These are phyloP conservation scores for Nadsonia fulvescens DNA, from an alignment of 805 yeast genomes.

Conservation along the genomic window DNA sequence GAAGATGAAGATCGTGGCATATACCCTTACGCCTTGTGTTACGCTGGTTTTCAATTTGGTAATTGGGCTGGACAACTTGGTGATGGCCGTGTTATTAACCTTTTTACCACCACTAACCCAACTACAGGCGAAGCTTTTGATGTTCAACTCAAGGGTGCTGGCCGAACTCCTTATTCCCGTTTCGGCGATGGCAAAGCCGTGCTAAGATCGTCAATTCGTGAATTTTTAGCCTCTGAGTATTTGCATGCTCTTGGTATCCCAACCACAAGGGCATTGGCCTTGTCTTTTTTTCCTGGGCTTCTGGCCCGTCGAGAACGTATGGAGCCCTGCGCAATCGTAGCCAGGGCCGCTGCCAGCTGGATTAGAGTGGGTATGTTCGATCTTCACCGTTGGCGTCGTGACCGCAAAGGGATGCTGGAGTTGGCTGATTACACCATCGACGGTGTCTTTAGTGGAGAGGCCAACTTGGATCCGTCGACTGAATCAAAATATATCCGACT, in stretches of 20 bases:
- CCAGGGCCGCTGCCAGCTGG: slow-evolving; percentile 77
- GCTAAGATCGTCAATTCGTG: slow-evolving; percentile 70
- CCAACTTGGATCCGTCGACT: slow-evolving; percentile 15
- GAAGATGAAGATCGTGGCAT: slow-evolving; percentile 22
- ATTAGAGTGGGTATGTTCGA: slow-evolving; percentile 80
- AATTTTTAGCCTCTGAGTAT: slow-evolving; percentile 70
- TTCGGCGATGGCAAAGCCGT: slow-evolving; percentile 97
- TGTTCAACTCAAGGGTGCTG: slow-evolving; percentile 81
- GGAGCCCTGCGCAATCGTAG: slow-evolving; percentile 72
- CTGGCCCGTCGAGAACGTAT: slow-evolving; percentile 52
- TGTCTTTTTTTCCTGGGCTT: slow-evolving; percentile 57
- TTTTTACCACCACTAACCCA: slow-evolving; percentile 47
- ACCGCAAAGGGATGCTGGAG: slow-evolving; percentile 38
- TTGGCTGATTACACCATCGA: slow-evolving; percentile 59
- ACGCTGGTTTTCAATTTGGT: slow-evolving; percentile 95
- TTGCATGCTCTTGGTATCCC: slow-evolving; percentile 71
- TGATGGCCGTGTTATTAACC: slow-evolving; percentile 77
- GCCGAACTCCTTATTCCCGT: slow-evolving; percentile 78
- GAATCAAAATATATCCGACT: slow-evolving; percentile 38
- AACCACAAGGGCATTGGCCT: slow-evolving; percentile 62
- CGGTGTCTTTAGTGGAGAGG: slow-evolving; percentile 33
- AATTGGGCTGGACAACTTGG: slow-evolving; percentile 94
- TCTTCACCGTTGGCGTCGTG: slow-evolving; percentile 55
- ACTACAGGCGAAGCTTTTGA: slow-evolving; percentile 30
- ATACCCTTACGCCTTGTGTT: slow-evolving; percentile 76